Conservation (phyloP, 805 yeast genomes). For the Sungouiozyma ichnusensis region DNA sequence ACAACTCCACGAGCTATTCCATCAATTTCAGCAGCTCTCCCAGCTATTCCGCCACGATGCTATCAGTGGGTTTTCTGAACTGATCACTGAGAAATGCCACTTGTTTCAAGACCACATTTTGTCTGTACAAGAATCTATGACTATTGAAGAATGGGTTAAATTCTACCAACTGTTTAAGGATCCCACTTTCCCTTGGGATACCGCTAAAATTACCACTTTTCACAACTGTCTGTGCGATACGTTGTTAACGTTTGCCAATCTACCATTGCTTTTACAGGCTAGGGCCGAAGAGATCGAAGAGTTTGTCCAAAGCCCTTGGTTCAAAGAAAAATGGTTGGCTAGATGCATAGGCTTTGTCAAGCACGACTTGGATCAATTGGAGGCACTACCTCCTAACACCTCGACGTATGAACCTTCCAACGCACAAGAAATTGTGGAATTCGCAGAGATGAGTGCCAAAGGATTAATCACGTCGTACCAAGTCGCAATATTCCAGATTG, state of each 20-base stretch:
- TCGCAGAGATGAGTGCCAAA: constrained; percentile 5
- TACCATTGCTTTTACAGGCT: neutral
- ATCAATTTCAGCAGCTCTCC: no score
- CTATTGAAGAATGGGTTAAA: constrained; percentile 14
- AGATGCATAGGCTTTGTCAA: constrained; percentile 2
- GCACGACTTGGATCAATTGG: neutral
- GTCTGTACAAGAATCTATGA: constrained; percentile 8
- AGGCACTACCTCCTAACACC: neutral
- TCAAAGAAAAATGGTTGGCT: neutral
- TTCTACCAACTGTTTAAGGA: constrained; percentile 11
- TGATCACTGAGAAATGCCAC: constrained; percentile 7
- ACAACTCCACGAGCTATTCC: neutral
- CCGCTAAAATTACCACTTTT: neutral
- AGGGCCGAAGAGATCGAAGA: neutral
- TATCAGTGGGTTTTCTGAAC: constrained; percentile 3
- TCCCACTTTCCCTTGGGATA: constrained; percentile 10
- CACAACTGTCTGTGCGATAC: neutral
- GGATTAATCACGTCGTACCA: constrained; percentile 6
- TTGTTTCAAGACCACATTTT: constrained; percentile 7
- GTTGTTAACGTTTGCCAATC: neutral
- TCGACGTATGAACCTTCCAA: neutral
- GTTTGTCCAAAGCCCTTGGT: neutral
- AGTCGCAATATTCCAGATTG: constrained; percentile 2
- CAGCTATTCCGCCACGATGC: neutral
- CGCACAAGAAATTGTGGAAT: constrained; percentile 1